phyloP scores from a whole-genome alignment of 495 filamentous ascomycete species.

The Penicillium antarcticum region DNA sequence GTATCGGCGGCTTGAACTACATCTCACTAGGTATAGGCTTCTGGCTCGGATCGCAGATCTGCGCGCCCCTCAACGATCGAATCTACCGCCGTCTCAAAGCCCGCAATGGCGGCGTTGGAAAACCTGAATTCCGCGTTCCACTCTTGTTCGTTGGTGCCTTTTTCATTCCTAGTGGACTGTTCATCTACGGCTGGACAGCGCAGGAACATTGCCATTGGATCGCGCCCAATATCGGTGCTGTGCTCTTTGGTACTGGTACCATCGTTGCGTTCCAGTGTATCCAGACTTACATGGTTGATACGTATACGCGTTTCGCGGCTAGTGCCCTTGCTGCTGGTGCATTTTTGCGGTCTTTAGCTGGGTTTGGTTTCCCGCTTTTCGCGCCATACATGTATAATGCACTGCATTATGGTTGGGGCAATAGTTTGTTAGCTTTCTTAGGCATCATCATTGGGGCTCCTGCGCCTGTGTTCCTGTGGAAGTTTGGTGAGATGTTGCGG shows the following conservation, averaged over 20 bases:
- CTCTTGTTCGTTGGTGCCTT: constrained; percentile 57
- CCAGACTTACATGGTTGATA: constrained; percentile 75
- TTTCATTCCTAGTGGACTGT: constrained; percentile 60
- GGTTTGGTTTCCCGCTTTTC: constrained; percentile 77
- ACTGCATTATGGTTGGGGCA: constrained; percentile 64
- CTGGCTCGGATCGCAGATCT: constrained; percentile 61
- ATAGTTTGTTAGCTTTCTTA: constrained; percentile 56
- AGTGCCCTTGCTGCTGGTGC: constrained; percentile 66
- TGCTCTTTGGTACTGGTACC: constrained; percentile 54
- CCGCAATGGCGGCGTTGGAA: constrained; percentile 52
- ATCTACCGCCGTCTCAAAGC: constrained; percentile 62
- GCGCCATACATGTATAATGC: constrained; percentile 59
- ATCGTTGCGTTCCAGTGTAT: constrained; percentile 68
- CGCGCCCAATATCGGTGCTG: constrained; percentile 65
- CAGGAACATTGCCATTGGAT: constrained; percentile 66
- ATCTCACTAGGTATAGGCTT: constrained; percentile 70
- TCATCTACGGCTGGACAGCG: constrained; percentile 72
- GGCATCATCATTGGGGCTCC: constrained; percentile 54
- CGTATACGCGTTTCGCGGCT: constrained; percentile 72
- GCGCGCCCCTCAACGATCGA: constrained; percentile 59
- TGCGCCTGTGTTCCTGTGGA: constrained; percentile 61
- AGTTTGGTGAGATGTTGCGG: constrained; percentile 52
- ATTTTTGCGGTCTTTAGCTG: constrained; percentile 63
- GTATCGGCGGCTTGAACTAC: constrained; percentile 66
- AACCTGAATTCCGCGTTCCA: constrained; percentile 67